Evolutionary conservation across 441 rosid genomes (phyloP).

Genomic region (Aquilaria agallochum): DNA sequence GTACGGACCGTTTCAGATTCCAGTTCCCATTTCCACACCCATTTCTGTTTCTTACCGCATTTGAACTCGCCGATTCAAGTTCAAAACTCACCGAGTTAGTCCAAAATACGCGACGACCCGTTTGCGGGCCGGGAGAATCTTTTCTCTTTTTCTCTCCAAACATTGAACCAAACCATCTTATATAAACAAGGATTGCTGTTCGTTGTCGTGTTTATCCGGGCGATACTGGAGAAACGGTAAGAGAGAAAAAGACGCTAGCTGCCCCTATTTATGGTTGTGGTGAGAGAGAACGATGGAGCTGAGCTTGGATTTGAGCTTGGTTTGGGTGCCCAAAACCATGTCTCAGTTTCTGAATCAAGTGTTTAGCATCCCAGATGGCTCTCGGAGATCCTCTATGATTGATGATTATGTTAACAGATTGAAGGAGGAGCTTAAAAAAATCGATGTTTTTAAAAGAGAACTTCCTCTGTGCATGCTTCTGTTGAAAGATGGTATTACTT

Average conservation of each 20-base stretch:
- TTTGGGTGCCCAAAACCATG: constrained; percentile 27
- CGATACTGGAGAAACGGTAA: constrained; percentile 7
- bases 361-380: constrained; percentile 23
- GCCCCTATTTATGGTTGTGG: not conserved
- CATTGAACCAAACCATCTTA: constrained; percentile 6
- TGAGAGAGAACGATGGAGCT: constrained; percentile 34
- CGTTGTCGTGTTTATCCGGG: constrained; percentile 22
- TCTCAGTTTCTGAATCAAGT: constrained; percentile 35
- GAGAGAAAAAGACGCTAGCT: constrained; percentile 2
- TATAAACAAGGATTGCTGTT: constrained; percentile 15
- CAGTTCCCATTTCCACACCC: constrained; percentile 4
- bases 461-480: constrained; percentile 62
- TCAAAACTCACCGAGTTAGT: constrained; percentile 15
- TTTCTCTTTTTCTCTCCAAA: constrained; percentile 33
- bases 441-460: constrained; percentile 55
- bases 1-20: constrained; percentile 36
- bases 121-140: constrained; percentile 29
- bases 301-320: constrained; percentile 39
- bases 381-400: constrained; percentile 30
- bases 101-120: constrained; percentile 47
- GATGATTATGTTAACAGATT: constrained; percentile 35
- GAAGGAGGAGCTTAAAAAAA: constrained; percentile 50
- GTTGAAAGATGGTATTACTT: constrained; percentile 35
- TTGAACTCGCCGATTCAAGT: constrained; percentile 26
- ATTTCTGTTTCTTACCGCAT: too few relatives aligned